A percentile compares a stretch with the other conserved stretches of the same genome.
phyloP scores from a whole-genome alignment of 2,329 filamentous ascomycete species.

The Aspergillus novofumigatus region DNA sequence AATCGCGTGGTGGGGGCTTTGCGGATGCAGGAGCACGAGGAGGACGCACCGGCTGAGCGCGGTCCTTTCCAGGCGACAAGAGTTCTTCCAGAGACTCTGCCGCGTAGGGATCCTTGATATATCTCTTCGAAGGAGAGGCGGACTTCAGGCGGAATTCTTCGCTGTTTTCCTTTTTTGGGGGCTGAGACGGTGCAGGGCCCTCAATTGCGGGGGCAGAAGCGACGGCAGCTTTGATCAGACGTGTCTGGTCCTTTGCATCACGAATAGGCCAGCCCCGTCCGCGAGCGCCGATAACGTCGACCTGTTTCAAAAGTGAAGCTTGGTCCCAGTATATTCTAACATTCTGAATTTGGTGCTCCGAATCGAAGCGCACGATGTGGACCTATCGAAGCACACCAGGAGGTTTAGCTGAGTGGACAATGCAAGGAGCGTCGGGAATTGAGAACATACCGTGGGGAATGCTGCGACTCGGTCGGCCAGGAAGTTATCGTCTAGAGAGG shows the following conservation, averaged over 20 bases:
- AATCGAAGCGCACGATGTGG: slow-evolving; percentile 84
- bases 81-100: slow-evolving; percentile 64
- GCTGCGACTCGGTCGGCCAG: slow-evolving; percentile 74
- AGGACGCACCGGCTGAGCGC: slow-evolving; percentile 51
- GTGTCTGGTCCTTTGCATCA: slow-evolving; percentile 78
- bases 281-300: slow-evolving; percentile 86
- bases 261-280: slow-evolving; percentile 94
- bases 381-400: slow-evolving; percentile 49
- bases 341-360: slow-evolving; percentile 71
- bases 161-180: slow-evolving; percentile 13
- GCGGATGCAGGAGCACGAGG: slow-evolving; percentile 59
- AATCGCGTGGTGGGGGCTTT: slow-evolving; percentile 65
- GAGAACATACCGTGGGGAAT: slow-evolving; percentile 69
- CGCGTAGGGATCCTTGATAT: slow-evolving; percentile 41
- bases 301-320: slow-evolving; percentile 82
- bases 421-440: not conserved
- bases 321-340: slow-evolving; percentile 96
- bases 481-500: slow-evolving; percentile 90
- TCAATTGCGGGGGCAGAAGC: slow-evolving; percentile 18
- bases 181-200: slow-evolving; percentile 13
- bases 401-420: not conserved
- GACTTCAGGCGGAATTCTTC: slow-evolving; percentile 12
- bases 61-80: slow-evolving; percentile 54
- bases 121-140: slow-evolving; percentile 37
- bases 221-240: slow-evolving; percentile 61